Evolutionary conservation across 164 flowering plant genomes (phyloP).

Genomic region (Tetracentron sinense): DNA sequence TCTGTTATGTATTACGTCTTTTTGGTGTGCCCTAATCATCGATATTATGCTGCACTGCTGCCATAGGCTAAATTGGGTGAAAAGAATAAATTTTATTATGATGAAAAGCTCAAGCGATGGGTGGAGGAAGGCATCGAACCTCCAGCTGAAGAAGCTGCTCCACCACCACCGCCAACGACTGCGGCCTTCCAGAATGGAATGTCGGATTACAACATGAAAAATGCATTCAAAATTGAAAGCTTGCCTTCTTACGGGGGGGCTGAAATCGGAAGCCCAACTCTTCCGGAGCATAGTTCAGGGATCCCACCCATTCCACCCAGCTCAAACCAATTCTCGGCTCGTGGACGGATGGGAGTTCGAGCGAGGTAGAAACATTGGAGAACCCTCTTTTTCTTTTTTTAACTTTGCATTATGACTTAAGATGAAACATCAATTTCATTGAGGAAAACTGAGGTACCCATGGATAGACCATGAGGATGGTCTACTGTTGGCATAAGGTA

Average conservation of each 20-base stretch:
- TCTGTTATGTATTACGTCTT: background rate
- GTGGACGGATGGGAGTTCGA: conserved; percentile 80
- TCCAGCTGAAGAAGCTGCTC: conserved; percentile 77
- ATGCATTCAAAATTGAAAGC: conserved; percentile 39
- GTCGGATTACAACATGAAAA: conserved; percentile 45
- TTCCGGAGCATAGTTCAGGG: conserved; percentile 50
- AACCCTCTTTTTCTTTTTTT: background rate
- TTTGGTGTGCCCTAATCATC: conserved; percentile 4
- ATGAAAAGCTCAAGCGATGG: conserved; percentile 96
- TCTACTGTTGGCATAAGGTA: background rate
- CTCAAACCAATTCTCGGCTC: conserved; percentile 85
- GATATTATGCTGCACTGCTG: conserved; percentile 3
- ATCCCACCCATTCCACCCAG: conserved; percentile 80
- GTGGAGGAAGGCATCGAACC: conserved; percentile 89
- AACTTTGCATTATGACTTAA: background rate
- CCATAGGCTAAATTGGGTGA: conserved; percentile 93
- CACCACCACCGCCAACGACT: conserved; percentile 83
- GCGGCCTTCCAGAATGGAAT: conserved; percentile 59
- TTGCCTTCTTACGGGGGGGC: conserved; percentile 37
- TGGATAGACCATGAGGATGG: background rate
- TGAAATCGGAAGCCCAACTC: conserved; percentile 32
- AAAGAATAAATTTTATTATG: conserved; percentile 81
- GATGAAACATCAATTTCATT: background rate
- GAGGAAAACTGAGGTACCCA: background rate
- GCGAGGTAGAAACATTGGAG: conserved; percentile 51